Base-by-base conservation (phyloP, 2,329 filamentous ascomycete species). In the Ceratocystis papillata region DNA sequence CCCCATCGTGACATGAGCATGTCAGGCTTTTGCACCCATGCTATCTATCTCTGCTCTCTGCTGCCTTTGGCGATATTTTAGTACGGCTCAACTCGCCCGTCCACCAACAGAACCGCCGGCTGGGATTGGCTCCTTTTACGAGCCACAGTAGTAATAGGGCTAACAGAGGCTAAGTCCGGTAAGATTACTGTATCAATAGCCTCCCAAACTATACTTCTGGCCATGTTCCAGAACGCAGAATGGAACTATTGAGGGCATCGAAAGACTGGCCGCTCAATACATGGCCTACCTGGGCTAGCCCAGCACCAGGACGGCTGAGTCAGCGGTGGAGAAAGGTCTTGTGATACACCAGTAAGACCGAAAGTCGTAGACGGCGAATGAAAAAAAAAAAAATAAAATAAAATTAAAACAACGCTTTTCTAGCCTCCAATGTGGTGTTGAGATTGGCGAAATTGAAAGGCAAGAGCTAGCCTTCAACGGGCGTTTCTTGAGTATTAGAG, bases 191-290 rank as follows among this genome's bases (percentile, higher is more conserved):
- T 3, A 12, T n/a, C 17, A 33, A 59, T 59, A 59, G 53, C 30
- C 10, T 59, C 3, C 6, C 15, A 46, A 8, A 46, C 41, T 6
- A 44, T 41, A 33, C 41, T 28, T 62, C 60, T 48, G 60, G 60
- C 37, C 41, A 17, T 25, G 60, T 62, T 62, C 60, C 12, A 62
- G 60, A 62, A 62, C 60, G 22, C 22, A 22, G 22, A 22, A 22
- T 2, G 22, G 20, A 3, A 62, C 17, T 33, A 20, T n/a, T 30
- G 28, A 7, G 8, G 10, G 25, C n/a, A 59, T 28, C 12, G 22
- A 7, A 7, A 28, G 15, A 15, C 5, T 3, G 22, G 1, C 22
- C 22, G 1, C 22, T 20, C 20, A 7, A 22, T 7, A 50, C 3
- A 10, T 10, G 30, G 30, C n/a, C n/a, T 46, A 15, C 17, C 17